phyloP scores from a whole-genome alignment of 2,329 filamentous ascomycete species.

The Sclerotinia glacialis region DNA sequence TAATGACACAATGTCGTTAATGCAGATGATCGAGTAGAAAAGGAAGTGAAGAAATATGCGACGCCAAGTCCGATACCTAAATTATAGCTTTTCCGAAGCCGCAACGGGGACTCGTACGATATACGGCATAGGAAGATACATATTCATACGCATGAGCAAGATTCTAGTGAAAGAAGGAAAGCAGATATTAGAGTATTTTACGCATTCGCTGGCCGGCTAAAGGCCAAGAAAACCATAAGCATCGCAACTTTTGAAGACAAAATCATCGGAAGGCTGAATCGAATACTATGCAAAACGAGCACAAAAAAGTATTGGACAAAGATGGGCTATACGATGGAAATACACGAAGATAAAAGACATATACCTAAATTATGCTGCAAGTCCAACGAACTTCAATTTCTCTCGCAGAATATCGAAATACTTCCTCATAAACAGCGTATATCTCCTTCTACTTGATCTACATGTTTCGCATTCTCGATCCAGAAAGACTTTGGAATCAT shows the following conservation, averaged over 20 bases:
- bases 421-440: too few relatives aligned
- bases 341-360: neutral
- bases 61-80: neutral
- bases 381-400: neutral
- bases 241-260: neutral
- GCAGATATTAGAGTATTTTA: neutral
- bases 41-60: neutral
- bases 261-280: neutral
- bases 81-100: neutral
- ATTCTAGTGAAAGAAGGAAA: neutral
- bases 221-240: neutral
- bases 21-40: accelerated
- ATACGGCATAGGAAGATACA: neutral
- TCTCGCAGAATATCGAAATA: neutral
- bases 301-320: neutral
- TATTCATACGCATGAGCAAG: neutral
- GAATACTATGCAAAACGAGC: neutral
- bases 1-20: neutral
- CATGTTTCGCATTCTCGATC: neutral
- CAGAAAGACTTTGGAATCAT: neutral
- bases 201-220: too few relatives aligned
- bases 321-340: neutral
- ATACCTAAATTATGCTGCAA: neutral
- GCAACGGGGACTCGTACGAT: accelerated
- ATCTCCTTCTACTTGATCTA: neutral